Evolutionary conservation across 345 rosid species (phyloP), one percentile per base, ranked within the genome.

Genomic region (Eucalyptus regnans): DNA sequence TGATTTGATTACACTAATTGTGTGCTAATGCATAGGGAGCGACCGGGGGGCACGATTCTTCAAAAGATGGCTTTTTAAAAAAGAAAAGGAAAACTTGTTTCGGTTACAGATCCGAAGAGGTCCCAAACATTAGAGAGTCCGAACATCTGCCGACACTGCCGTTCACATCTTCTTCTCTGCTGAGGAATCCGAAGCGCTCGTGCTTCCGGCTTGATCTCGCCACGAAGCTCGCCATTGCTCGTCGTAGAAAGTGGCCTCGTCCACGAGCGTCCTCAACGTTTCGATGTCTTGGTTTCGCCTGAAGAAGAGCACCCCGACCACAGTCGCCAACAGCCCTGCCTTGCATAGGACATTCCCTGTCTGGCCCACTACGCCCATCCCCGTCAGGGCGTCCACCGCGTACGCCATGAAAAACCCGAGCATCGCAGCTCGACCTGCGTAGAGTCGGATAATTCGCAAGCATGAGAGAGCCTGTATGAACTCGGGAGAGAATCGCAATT

Each of bases 351-450:
- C 88, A 43, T 92, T 90, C 43, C 93, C 94, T 1, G 93, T 90
- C 86, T 91, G 93, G 13, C 94, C 92, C 31, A 94, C 91, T 58
- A 91, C 79, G 46, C 90, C 93, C 7, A 95, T 86, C 86, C 95
- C 94, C 5, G 94, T 92, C 88, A 93, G 88, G 48, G 89, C 90
- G 62, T 94, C 96, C 89, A 92, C 94, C 62, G 81, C 18, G 86
- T 91, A 93, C 5, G 93, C 91, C 91, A 87, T 89, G 91, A 94
- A 93, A 92, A 95, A 92, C 37, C 93, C 95, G 37, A 92, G 86
- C 96, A 92, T 93, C 48, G 96, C 94, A 79, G 95, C 97, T 93
- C 96, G 88, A 76, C 94, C 95, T 91, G 91, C 27, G 83, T 20
- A 41, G 27, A 76, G 48, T 18, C 2, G 83, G 83, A 76, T 37